phyloP scores from a whole-genome alignment of 2,329 filamentous ascomycete genomes.

The Saccharata proteae region DNA sequence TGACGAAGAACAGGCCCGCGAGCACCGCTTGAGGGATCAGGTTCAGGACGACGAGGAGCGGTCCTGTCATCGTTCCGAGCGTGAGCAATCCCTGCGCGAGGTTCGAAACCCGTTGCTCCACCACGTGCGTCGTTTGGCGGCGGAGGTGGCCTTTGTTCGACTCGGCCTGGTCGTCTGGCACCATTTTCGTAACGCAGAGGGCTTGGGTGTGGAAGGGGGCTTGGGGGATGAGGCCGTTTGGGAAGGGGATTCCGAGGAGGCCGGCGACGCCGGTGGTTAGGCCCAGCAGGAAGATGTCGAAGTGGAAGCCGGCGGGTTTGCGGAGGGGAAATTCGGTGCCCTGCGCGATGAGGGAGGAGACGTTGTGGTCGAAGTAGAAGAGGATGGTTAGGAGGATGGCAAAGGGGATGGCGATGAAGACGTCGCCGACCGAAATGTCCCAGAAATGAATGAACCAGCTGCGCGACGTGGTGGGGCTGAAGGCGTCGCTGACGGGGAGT shows the following conservation, averaged over 20 bases:
- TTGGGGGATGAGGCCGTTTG: constrained; percentile 48
- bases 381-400: constrained; percentile 70
- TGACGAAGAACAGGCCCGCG: constrained; percentile 46
- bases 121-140: constrained; percentile 35
- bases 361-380: constrained; percentile 82
- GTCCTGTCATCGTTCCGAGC: constrained; percentile 45
- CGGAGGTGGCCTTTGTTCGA: constrained; percentile 30
- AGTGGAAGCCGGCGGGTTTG: constrained; percentile 49
- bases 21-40: constrained; percentile 44
- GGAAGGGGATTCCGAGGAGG: constrained; percentile 44
- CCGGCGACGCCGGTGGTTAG: constrained; percentile 43
- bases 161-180: constrained; percentile 25
- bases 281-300: constrained; percentile 48
- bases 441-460: constrained; percentile 74
- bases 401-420: constrained; percentile 81
- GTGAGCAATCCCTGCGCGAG: constrained; percentile 43
- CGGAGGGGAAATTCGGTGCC: constrained; percentile 43
- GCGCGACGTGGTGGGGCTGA: constrained; percentile 62
- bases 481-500: constrained; percentile 64
- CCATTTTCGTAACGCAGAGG: constrained; percentile 29
- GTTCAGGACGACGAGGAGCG: constrained; percentile 40
- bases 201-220: constrained; percentile 48
- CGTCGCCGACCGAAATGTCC: constrained; percentile 58
- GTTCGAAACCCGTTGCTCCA: constrained; percentile 45
- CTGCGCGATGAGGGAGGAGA: constrained; percentile 45